Evolutionary conservation across 2,329 filamentous ascomycete genomes (phyloP).

Genomic region (Neoscytalidium dimidiatum): DNA sequence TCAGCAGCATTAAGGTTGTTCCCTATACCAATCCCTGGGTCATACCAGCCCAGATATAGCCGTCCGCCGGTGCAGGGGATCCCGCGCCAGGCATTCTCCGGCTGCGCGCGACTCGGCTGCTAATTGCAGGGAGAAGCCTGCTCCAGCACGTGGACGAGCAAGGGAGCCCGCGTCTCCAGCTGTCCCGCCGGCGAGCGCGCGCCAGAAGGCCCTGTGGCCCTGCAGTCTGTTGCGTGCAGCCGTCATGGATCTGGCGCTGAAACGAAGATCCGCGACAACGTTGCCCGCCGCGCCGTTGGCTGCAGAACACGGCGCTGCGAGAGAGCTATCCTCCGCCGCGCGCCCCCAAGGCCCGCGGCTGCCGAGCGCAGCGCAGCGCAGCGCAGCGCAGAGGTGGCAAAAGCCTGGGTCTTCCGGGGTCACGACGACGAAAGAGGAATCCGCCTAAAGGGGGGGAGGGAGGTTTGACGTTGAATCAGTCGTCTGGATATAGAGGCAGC

Average conservation of each 20-base stretch:
- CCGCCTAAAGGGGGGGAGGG: no score
- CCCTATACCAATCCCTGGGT: slow-evolving; percentile 10
- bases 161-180: slow-evolving; percentile 9
- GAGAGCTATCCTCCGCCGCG: no score
- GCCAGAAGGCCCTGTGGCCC: no score
- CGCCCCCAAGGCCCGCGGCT: neutral
- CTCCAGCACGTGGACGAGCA: slow-evolving; percentile 7
- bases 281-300: slow-evolving; percentile 2
- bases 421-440: no score
- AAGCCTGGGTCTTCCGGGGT: no score
- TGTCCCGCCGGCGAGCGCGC: neutral
- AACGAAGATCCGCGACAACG: slow-evolving; percentile 11
- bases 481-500: no score
- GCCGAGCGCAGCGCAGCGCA: neutral
- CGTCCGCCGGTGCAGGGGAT: neutral
- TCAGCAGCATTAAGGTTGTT: slow-evolving; percentile 20
- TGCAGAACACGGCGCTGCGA: no score
- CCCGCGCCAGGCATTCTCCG: slow-evolving; percentile 5
- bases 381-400: no score
- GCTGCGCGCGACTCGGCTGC: slow-evolving; percentile 1
- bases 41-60: slow-evolving; percentile 7
- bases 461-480: no score
- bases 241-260: slow-evolving; percentile 15
- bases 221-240: slow-evolving; percentile 14
- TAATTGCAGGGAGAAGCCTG: slow-evolving; percentile 19